Evolutionary conservation across 2,329 filamentous ascomycete genomes (phyloP).

Genomic region (Curvularia sp.): DNA sequence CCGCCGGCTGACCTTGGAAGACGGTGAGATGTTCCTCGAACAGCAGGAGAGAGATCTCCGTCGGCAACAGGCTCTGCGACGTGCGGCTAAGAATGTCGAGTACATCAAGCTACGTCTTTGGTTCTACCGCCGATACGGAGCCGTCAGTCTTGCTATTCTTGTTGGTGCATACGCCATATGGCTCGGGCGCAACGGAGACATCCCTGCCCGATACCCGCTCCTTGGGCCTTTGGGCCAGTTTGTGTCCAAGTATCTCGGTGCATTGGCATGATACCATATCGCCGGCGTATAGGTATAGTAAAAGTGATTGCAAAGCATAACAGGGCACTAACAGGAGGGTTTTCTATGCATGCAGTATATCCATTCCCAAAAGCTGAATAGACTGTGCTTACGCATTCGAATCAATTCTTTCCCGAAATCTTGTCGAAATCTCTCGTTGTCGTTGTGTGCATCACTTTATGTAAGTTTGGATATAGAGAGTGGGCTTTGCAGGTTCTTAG

Average conservation of each 20-base stretch:
- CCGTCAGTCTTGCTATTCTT: slow-evolving; percentile 59
- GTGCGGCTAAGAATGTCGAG: slow-evolving; percentile 50
- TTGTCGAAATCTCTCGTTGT: not conserved
- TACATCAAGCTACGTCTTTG: slow-evolving; percentile 56
- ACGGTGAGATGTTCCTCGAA: slow-evolving; percentile 73
- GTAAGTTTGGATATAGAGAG: not conserved
- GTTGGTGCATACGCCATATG: slow-evolving; percentile 48
- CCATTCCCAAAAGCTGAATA: not conserved
- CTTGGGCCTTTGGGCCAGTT: slow-evolving; percentile 29
- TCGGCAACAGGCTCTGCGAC: slow-evolving; percentile 62
- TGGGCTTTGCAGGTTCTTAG: not conserved
- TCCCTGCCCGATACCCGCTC: slow-evolving; percentile 11
- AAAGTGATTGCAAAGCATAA: slow-evolving; percentile 18
- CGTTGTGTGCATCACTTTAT: not conserved
- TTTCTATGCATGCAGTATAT: not conserved
- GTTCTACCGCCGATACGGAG: slow-evolving; percentile 71
- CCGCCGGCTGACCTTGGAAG: slow-evolving; percentile 64
- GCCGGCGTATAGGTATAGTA: not conserved
- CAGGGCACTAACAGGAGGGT: not conserved
- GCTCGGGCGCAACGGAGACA: slow-evolving; percentile 36
- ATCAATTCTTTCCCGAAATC: not conserved
- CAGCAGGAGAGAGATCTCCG: slow-evolving; percentile 75
- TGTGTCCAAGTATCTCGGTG: slow-evolving; percentile 24
- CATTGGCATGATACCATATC: slow-evolving; percentile 8
- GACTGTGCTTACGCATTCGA: not conserved